Base-by-base conservation (phyloP, 805 yeast species). In the Metschnikowia anglica region DNA sequence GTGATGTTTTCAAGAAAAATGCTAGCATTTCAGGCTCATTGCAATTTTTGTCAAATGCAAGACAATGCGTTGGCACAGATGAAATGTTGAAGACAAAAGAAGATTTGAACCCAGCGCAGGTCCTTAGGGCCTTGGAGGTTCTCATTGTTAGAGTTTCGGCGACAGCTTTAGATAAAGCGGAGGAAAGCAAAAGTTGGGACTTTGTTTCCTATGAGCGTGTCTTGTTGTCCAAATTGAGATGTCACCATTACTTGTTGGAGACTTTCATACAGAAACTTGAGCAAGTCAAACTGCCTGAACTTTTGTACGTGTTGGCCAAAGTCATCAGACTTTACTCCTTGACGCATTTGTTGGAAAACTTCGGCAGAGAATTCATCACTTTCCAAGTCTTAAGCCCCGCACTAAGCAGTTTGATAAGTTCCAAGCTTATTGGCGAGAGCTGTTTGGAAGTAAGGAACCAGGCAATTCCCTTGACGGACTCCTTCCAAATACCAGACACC, bases 231-330 rank as follows among this genome's bases (percentile, higher is more conserved):
- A 70, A 70, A 55, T 68, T 70, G 53, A 65, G 65, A 43, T 70
- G 74, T 39, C 74, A 70, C 47, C 72, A 64, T 49, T 71, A 68
- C 58, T 51, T 68, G 48, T 64, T 70, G 56, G 56, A 54, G 31
- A 64, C 63, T 41, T 61, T 56, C 50, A 33, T 60, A 21, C 55
- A 49, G 27, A 40, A 57, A 4, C 30, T 53, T 24, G 58, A 59
- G 27, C 55, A 60, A 38, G 55, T 58, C 27, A 43, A 46, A 6
- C 40, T 51, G 42, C 52, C 72, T 51, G 57, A 59, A 35, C 60
- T 59, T 29, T 42, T 44, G 45, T 50, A 49, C 13, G 59, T 47
- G 20, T 66, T 70, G 59, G 43, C 46, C 13, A 51, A 58, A 34
- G 56, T 69, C 35, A 63, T 59, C 48, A 55, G 61, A 39, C 63